Conservation (phyloP, 2,329 filamentous ascomycete species). For the Pseudogymnoascus pannorum region DNA sequence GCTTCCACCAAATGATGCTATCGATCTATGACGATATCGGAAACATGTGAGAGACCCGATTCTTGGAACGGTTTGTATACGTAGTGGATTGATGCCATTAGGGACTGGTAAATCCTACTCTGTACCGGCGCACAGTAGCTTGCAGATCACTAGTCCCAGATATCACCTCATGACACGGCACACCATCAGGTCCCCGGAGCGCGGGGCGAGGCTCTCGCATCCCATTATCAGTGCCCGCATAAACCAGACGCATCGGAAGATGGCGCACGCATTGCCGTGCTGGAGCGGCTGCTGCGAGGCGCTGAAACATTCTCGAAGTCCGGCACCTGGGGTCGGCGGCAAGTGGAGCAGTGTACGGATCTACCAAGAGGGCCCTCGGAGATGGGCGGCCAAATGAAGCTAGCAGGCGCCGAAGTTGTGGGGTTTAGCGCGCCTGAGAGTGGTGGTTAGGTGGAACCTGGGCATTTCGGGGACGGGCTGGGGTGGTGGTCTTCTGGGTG, state of each 20-base stretch:
- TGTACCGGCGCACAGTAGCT: not conserved
- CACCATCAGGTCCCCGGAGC: not conserved
- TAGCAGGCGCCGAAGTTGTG: slow-evolving; percentile 7
- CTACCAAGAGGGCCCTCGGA: not conserved
- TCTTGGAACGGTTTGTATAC: not conserved
- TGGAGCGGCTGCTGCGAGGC: not conserved
- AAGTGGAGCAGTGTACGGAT: slow-evolving; percentile 7
- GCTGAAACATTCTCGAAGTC: slow-evolving; percentile 8
- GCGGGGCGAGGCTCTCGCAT: not conserved
- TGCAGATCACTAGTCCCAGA: not conserved
- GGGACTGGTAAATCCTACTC: not conserved
- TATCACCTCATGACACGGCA: slow-evolving; percentile 5
- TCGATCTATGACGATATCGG: not conserved
- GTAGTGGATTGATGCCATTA: not conserved
- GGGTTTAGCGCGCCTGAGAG: slow-evolving; percentile 5
- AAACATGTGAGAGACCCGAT: slow-evolving; percentile 3
- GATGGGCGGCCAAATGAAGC: slow-evolving; percentile 6
- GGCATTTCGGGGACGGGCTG: not conserved
- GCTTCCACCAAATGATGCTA: not conserved
- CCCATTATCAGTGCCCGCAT: not conserved
- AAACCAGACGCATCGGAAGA: not conserved
- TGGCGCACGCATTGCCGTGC: not conserved
- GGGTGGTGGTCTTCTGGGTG: not conserved
- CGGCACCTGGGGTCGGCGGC: not conserved
- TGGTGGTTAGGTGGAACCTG: not conserved